Evolutionary conservation across 2,329 filamentous ascomycete genomes (phyloP).

Genomic region (Fusarium sp.): DNA sequence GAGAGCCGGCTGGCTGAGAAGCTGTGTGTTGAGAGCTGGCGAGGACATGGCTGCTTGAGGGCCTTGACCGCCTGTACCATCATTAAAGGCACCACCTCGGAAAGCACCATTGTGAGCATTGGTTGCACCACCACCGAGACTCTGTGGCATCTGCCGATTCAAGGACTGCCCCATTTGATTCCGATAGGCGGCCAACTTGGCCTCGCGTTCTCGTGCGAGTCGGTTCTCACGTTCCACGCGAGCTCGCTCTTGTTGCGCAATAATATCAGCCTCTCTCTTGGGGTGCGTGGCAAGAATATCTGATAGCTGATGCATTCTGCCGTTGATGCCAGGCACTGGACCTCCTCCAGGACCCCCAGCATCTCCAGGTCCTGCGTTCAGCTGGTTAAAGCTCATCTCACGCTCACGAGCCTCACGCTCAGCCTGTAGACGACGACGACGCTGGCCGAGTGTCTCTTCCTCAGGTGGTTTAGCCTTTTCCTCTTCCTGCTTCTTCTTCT

Average conservation of each 20-base stretch:
- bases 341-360: slow-evolving; percentile 10
- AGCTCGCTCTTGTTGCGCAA: slow-evolving; percentile 56
- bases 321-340: slow-evolving; percentile 34
- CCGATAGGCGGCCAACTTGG: slow-evolving; percentile 61
- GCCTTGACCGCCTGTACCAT: slow-evolving; percentile 58
- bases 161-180: slow-evolving; percentile 62
- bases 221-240: slow-evolving; percentile 56
- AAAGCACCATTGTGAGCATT: slow-evolving; percentile 58
- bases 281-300: slow-evolving; percentile 65
- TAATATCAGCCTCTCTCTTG: slow-evolving; percentile 53
- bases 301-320: slow-evolving; percentile 65
- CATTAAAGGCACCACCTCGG: slow-evolving; percentile 66
- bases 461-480: slow-evolving; percentile 56
- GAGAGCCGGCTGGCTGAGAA: slow-evolving; percentile 35
- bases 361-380: slow-evolving; percentile 22
- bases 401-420: slow-evolving; percentile 73
- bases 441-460: slow-evolving; percentile 84
- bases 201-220: slow-evolving; percentile 57
- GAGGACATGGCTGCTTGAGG: slow-evolving; percentile 43
- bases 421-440: slow-evolving; percentile 78
- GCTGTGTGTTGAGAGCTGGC: slow-evolving; percentile 43
- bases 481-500: slow-evolving; percentile 54
- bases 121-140: neutral
- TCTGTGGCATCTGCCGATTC: slow-evolving; percentile 36
- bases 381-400: slow-evolving; percentile 59